These are phyloP conservation scores for Tephrocybe sp. DNA, from an alignment of 768 basidiomycete species.

Conservation along the genomic window DNA sequence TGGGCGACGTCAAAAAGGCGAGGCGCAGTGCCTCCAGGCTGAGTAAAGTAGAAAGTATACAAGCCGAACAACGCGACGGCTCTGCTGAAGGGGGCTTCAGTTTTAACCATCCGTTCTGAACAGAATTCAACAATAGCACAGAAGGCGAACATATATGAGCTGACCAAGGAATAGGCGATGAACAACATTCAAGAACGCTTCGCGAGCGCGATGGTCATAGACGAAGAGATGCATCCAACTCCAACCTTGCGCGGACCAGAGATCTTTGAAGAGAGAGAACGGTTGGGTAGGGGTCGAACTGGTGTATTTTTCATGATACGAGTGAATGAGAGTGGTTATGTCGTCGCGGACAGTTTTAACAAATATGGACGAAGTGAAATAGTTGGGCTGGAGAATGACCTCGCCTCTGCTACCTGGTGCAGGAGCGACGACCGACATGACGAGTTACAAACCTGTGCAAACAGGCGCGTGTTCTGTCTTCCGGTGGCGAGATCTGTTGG, in stretches of 20 bases:
- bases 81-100: constrained; percentile 54
- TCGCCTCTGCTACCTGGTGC: constrained; percentile 61
- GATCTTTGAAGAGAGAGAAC: constrained; percentile 67
- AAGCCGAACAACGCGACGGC: constrained; percentile 65
- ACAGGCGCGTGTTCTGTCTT: constrained; percentile 1
- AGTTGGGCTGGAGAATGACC: constrained; percentile 66
- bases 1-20: constrained; percentile 48
- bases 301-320: constrained; percentile 52
- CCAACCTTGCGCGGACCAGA: constrained; percentile 75
- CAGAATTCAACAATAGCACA: too few relatives aligned
- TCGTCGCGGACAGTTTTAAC: constrained; percentile 66
- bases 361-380: constrained; percentile 79
- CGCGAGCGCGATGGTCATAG: constrained; percentile 65
- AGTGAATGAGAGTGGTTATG: constrained; percentile 50
- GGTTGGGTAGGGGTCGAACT: constrained; percentile 38
- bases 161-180: constrained; percentile 68
- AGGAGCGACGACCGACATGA: constrained; percentile 46
- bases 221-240: constrained; percentile 74
- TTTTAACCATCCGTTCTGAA: constrained; percentile 53
- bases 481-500: background rate
- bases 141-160: constrained; percentile 15
- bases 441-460: constrained; percentile 27
- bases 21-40: constrained; percentile 57
- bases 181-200: constrained; percentile 58
- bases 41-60: constrained; percentile 70